Conservation (phyloP, 2,329 filamentous ascomycete genomes). For the Sporothrix mexicana region DNA sequence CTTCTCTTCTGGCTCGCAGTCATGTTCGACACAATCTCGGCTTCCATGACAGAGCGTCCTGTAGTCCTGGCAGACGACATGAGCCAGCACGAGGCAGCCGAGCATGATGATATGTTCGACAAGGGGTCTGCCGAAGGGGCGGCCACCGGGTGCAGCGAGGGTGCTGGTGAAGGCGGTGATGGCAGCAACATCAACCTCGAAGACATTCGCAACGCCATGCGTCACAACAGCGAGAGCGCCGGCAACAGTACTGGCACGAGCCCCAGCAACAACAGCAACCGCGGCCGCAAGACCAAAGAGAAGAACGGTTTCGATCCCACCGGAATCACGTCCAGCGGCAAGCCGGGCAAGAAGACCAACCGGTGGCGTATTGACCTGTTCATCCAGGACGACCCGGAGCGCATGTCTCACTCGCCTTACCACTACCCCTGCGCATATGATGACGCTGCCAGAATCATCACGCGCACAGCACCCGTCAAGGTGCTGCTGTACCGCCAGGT, state of each 20-base stretch:
- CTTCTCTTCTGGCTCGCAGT: conserved; percentile 63
- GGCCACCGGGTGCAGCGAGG: not conserved
- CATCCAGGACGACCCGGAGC: conserved; percentile 44
- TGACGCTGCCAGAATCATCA: conserved; percentile 56
- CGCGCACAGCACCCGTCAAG: conserved; percentile 62
- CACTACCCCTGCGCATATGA: conserved; percentile 62
- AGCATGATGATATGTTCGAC: conserved; percentile 33
- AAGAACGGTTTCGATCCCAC: not conserved
- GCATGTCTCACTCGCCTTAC: conserved; percentile 37
- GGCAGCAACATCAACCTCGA: conserved; percentile 1
- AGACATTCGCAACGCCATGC: conserved; percentile 6
- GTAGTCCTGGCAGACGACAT: conserved; percentile 50
- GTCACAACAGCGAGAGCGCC: not conserved
- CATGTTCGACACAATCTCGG: conserved; percentile 64
- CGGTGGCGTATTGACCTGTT: conserved; percentile 47
- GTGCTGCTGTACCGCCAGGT: conserved; percentile 64
- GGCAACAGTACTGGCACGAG: not conserved
- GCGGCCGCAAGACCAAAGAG: not conserved
- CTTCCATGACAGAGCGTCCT: conserved; percentile 55
- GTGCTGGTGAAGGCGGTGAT: not conserved
- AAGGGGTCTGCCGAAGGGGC: conserved; percentile 33
- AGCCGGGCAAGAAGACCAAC: conserved; percentile 33
- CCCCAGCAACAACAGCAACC: not conserved
- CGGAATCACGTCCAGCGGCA: not conserved
- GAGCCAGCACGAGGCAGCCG: conserved; percentile 47